Evolutionary conservation across 1,284 basidiomycete genomes (phyloP), one percentile per base, ranked within the genome.

Genomic region (Flammula alnicola): DNA sequence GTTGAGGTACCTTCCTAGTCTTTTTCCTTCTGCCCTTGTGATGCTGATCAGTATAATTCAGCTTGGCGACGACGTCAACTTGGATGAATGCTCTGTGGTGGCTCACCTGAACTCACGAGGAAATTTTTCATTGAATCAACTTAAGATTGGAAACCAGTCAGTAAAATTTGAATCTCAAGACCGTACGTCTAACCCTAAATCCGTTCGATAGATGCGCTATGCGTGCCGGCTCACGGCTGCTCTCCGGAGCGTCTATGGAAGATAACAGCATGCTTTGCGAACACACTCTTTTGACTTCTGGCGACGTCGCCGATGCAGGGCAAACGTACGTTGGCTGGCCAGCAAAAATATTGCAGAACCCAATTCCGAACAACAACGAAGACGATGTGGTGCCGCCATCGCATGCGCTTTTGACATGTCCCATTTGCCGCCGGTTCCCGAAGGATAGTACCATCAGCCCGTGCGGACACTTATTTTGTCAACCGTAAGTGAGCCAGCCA

Each of bases 241-340:
- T 78, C 17, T 77, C 75, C 1, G 76, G 76, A 12, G 75, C 76
- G 19, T 74, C 73, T 8, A 77, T 78, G 76, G 75, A 77, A 55
- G 70, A 73, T 49, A 64, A 62, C 56, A 74, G 72, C 48, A 74
- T 78, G 71, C 68, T 78, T 9, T 70, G 67, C 53, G 76, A 78
- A 59, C 76, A 78, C 47, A 76, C 74, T 0, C 68, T 77, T 4
- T 58, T 78, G 19, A 71, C 74, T 3, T 78, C 75, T 4, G 76
- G 76, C 2, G 75, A 78, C 49, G 68, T 76, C 42, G 75, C 76
- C 3, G 75, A 78, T 52, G 57, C 65, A 12, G 71, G 69, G 12
- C 55, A 55, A 17, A 63, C 68, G 8, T 78, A 78, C 52, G 62
- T 64, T 16, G 75, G 76, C 10, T 78, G 76, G 76, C 76, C 76